Base-by-base conservation (phyloP, 1,284 basidiomycete species). In the Ganoderma multipileum region DNA sequence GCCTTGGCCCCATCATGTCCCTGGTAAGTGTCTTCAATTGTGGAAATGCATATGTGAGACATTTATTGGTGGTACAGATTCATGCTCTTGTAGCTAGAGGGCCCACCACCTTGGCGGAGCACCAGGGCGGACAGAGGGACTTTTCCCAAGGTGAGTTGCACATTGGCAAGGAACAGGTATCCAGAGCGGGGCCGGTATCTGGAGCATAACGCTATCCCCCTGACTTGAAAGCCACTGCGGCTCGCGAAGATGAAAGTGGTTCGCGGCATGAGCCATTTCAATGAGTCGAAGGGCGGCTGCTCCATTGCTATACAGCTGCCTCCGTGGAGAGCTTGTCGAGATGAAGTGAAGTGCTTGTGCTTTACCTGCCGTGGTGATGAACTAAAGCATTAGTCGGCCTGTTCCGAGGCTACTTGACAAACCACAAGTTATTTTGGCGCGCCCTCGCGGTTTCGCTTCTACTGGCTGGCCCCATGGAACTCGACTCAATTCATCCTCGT, bases 51-150 rank as follows among this genome's bases (percentile, higher is more conserved):
- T 16, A 65, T 18, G 1, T 47, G 26, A 26, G 55, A n/a, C 47
- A 30, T n/a, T 62, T 11, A 64, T 39, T 7, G 2, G 16, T 20
- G 8, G 11, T 66, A 6, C 50, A 93, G 91, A 92, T 97, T 69
- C 94, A 95, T 76, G 94, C 94, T n/a, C 85, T 96, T 54, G 91
- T 97, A 12, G 92, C 95, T n/a, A 86, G 89, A 72, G 94, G 92
- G 0, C 79, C 90, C 18, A 89, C 87, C 8, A 91, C 97, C 70
- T 87, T 97, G 33, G 94, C 92, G 4, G 95, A 97, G 78, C 91
- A 95, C 78, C 88, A 92, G 73, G 86, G 87, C 7, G 93, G 92
- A 58, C 86, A 90, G 72, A 88, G 91, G 63, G 90, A 95, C 79
- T 95, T 96, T 84, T 94, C 94, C 65, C 91, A 94, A 85, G 95